Evolutionary conservation across 2,329 filamentous ascomycete genomes (phyloP).

Genomic region (Hirsutella minnesotensis): DNA sequence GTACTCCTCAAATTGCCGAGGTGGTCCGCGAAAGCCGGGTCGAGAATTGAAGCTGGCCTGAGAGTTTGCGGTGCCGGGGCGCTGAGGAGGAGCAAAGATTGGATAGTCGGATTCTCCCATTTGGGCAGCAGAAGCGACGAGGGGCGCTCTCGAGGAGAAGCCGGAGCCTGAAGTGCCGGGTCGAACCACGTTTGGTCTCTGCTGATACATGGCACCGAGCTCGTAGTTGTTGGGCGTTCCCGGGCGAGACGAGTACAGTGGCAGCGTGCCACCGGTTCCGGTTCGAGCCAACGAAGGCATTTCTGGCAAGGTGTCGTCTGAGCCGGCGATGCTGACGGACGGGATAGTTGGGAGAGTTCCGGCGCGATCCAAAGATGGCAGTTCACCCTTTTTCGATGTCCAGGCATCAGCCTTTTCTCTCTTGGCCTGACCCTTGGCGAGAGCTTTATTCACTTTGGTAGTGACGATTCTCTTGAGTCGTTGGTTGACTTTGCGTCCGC

Average conservation of each 20-base stretch:
- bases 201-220: conserved; percentile 39
- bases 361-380: conserved; percentile 36
- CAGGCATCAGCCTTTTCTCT: conserved; percentile 39
- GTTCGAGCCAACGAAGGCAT: conserved; percentile 49
- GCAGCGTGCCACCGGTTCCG: conserved; percentile 50
- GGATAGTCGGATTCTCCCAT: conserved; percentile 34
- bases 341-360: conserved; percentile 58
- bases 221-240: conserved; percentile 41
- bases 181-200: conserved; percentile 34
- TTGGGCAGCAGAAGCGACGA: conserved; percentile 45
- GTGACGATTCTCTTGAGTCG: conserved; percentile 75
- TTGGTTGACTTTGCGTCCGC: conserved; percentile 81
- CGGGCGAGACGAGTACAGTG: conserved; percentile 49
- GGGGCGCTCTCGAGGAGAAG: conserved; percentile 51
- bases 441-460: conserved; percentile 75
- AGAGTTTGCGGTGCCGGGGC: conserved; percentile 23
- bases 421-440: conserved; percentile 64
- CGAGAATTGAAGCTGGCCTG: conserved; percentile 18
- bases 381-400: conserved; percentile 42
- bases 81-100: conserved; percentile 15
- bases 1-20: conserved; percentile 16
- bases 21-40: conserved; percentile 6
- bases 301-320: conserved; percentile 37
- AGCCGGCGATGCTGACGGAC: conserved; percentile 15
- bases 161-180: conserved; percentile 44